These are phyloP conservation scores for Arachnomyces sp. DNA, from an alignment of 2,329 filamentous ascomycete genomes.

Conservation along the genomic window DNA sequence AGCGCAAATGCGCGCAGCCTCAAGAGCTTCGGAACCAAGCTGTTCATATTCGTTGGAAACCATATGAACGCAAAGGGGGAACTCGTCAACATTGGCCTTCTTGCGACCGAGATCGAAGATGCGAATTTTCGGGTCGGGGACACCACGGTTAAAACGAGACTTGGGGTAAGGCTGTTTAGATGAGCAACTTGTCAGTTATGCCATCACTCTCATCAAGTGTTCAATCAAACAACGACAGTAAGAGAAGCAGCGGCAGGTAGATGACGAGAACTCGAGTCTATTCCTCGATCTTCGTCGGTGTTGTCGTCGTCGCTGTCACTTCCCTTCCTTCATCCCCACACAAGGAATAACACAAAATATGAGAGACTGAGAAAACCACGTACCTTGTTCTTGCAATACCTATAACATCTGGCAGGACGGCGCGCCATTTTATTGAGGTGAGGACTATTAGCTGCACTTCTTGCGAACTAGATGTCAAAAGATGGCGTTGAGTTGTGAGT, in stretches of 20 bases:
- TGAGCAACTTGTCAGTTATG: not conserved
- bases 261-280: not conserved
- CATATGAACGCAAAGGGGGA: conserved; percentile 97
- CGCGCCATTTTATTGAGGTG: conserved; percentile 86
- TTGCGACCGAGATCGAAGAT: conserved; percentile 99
- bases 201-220: not conserved
- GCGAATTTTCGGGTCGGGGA: conserved; percentile 70
- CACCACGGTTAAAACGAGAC: conserved; percentile 99
- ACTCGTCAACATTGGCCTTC: conserved; percentile 97
- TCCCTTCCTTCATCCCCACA: conserved; percentile 7
- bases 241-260: too few species aligned
- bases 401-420: conserved; percentile 98
- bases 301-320: not conserved
- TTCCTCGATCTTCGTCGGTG: not conserved
- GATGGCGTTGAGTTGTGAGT: conserved; percentile 18
- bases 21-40: conserved; percentile 97
- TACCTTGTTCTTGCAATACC: conserved; percentile 99
- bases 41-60: conserved; percentile 99
- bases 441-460: conserved; percentile 39
- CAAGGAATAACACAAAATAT: conserved; percentile 13
- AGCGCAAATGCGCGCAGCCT: conserved; percentile 99
- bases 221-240: too few species aligned
- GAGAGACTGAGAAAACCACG: conserved; percentile 32
- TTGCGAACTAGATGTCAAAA: conserved; percentile 39
- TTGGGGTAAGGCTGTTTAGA: conserved; percentile 83